Conservation (phyloP, 2,329 filamentous ascomycete genomes). For the Cladosporium velox region DNA sequence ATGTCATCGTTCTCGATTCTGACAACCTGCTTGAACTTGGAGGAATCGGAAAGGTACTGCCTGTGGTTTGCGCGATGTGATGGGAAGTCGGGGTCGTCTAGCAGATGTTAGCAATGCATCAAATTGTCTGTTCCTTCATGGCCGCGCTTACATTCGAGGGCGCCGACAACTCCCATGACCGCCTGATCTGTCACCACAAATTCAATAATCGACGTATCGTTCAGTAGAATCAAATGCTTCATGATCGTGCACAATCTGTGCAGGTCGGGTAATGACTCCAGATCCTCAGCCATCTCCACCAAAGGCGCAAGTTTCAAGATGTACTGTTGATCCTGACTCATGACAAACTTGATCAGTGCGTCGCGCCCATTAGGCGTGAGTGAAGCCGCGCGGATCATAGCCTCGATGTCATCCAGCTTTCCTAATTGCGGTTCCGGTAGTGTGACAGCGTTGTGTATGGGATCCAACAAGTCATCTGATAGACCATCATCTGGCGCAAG, state of each 20-base stretch:
- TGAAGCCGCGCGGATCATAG: conserved; percentile 77
- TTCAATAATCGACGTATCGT: conserved; percentile 93
- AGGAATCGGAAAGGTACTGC: conserved; percentile 84
- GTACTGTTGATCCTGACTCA: conserved; percentile 71
- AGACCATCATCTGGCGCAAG: conserved; percentile 71
- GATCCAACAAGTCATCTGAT: conserved; percentile 83
- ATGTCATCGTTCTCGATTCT: conserved; percentile 81
- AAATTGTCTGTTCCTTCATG: conserved; percentile 34
- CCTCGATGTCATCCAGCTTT: conserved; percentile 81
- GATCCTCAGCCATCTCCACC: conserved; percentile 84
- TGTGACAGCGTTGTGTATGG: conserved; percentile 63
- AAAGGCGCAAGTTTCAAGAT: conserved; percentile 83
- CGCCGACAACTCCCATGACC: conserved; percentile 88
- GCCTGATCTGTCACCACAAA: conserved; percentile 87
- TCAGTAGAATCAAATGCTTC: conserved; percentile 92
- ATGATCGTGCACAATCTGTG: conserved; percentile 96
- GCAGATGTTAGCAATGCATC: conserved; percentile 19
- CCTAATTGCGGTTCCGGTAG: conserved; percentile 79
- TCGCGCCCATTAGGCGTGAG: conserved; percentile 76
- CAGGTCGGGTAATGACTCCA: conserved; percentile 82
- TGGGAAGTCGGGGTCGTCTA: conserved; percentile 92
- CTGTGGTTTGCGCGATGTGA: conserved; percentile 97
- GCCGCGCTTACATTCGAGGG: conserved; percentile 70
- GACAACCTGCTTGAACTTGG: conserved; percentile 94
- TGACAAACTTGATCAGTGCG: conserved; percentile 81